A percentile compares a stretch with the other conserved stretches of the same genome.
Conservation (phyloP, 179 eudicot genomes). For the Nepenthes alata region DNA sequence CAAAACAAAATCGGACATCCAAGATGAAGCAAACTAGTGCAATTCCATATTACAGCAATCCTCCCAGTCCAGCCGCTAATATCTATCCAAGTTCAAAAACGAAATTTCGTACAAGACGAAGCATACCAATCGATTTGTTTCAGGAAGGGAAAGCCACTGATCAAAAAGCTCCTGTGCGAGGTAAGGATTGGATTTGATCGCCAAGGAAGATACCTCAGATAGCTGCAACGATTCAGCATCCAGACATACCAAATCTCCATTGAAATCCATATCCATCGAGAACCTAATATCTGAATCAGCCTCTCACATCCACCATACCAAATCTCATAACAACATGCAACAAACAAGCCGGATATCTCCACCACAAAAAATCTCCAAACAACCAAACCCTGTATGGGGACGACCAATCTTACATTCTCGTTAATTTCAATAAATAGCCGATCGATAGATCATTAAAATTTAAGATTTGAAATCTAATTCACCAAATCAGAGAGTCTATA, state of each 20-base stretch:
- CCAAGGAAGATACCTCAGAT: constrained; percentile 63
- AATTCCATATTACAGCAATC: too few relatives aligned
- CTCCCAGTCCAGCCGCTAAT: too few relatives aligned
- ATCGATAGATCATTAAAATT: background rate
- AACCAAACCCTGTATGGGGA: too few relatives aligned
- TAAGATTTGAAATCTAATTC: background rate
- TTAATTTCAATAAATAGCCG: too few relatives aligned
- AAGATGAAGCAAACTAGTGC: too few relatives aligned
- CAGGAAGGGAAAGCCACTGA: constrained; percentile 83
- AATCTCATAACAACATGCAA: constrained; percentile 17
- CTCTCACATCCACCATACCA: constrained; percentile 7
- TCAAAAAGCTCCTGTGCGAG: constrained; percentile 72
- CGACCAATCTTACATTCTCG: too few relatives aligned
- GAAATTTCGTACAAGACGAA: background rate
- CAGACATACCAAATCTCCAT: constrained; percentile 51
- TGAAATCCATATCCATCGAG: constrained; percentile 63
- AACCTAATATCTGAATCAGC: constrained; percentile 6
- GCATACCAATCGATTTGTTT: constrained; percentile 47
- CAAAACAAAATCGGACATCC: too few relatives aligned
- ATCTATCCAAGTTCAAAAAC: background rate
- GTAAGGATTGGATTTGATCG: constrained; percentile 55
- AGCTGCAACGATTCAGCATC: constrained; percentile 78
- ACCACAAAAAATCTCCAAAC: too few relatives aligned
- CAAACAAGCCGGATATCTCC: background rate
- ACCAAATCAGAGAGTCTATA: constrained; percentile 1